Evolutionary conservation across 2,329 filamentous ascomycete species (phyloP), one percentile per base, ranked within the genome.

Genomic region (Sclerotinia glacialis): DNA sequence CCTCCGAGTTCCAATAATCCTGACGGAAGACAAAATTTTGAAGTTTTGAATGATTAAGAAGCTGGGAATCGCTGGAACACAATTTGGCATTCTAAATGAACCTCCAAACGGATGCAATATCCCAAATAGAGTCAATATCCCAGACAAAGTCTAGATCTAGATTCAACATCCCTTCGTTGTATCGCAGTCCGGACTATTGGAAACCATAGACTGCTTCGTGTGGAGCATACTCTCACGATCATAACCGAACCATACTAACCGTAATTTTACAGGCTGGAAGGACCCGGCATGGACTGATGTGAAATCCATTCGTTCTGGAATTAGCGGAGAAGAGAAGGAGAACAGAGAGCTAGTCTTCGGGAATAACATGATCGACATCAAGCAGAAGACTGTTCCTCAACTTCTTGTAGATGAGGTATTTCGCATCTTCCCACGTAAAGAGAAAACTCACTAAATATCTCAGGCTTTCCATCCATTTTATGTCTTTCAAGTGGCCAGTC

Each of bases 401-500:
- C 85, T 99, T 58, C 83, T 99, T 18, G 83, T 97, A 26, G 94
- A 99, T 72, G 95, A 99, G 81, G 89, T 92, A 77, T 46, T 69
- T 69, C 67, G 61, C 37, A 26, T n/a, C 47, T 42, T n/a, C 34
- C n/a, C 5, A 0, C 6, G n/a, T 42, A 12, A 7, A 18, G 23
- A 23, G 69, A 64, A 66, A 37, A 58, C 67, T 67, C 64, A 70
- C 74, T 56, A 76, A 66, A 75, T 62, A 59, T 90, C 85, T 92
- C 91, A 92, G 86, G 93, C 92, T 26, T 93, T 99, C 74, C 95
- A 99, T 76, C 96, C 95, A 0, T 99, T 99, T 77, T 99, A 99
- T 77, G 90, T 99, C 66, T 99, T 99, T 76, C 95, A 99, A 78
- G 89, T 98, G 73, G 94, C 93, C 58, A 98, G 95, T 81, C 82